Evolutionary conservation across 2,329 filamentous ascomycete species (phyloP).

Genomic region (Cordyceps sp.): DNA sequence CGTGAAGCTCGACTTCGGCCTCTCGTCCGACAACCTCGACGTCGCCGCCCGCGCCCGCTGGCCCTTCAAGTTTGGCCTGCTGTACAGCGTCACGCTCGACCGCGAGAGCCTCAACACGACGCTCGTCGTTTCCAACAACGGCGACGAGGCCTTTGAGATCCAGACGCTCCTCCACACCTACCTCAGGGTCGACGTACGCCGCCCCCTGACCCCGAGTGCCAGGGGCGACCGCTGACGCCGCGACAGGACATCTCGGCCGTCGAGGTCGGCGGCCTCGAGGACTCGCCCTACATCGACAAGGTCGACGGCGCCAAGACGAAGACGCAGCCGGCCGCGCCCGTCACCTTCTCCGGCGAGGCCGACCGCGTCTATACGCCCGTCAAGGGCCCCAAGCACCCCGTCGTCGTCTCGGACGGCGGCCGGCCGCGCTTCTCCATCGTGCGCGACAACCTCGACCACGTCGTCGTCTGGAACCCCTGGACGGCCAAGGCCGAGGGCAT

Average conservation of each 20-base stretch:
- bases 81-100: slow-evolving; percentile 82
- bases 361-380: slow-evolving; percentile 76
- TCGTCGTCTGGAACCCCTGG: slow-evolving; percentile 98
- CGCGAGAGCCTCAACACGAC: slow-evolving; percentile 61
- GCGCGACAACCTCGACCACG: slow-evolving; percentile 71
- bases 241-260: slow-evolving; percentile 64
- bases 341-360: slow-evolving; percentile 62
- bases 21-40: slow-evolving; percentile 56
- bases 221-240: background rate
- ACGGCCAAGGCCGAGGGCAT: slow-evolving; percentile 67
- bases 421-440: slow-evolving; percentile 54
- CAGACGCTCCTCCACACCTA: slow-evolving; percentile 89
- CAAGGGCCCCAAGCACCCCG: slow-evolving; percentile 38
- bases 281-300: slow-evolving; percentile 71
- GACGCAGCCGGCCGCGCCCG: slow-evolving; percentile 41
- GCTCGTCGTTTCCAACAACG: slow-evolving; percentile 80
- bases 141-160: slow-evolving; percentile 68
- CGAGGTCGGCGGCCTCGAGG: slow-evolving; percentile 58
- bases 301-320: slow-evolving; percentile 47
- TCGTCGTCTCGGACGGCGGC: slow-evolving; percentile 46
- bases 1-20: slow-evolving; percentile 91
- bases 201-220: background rate
- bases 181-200: slow-evolving; percentile 58
- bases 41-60: slow-evolving; percentile 55
- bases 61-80: slow-evolving; percentile 75